These are phyloP conservation scores for Claviceps cyperi DNA, from an alignment of 2,329 filamentous ascomycete species.

Conservation along the genomic window DNA sequence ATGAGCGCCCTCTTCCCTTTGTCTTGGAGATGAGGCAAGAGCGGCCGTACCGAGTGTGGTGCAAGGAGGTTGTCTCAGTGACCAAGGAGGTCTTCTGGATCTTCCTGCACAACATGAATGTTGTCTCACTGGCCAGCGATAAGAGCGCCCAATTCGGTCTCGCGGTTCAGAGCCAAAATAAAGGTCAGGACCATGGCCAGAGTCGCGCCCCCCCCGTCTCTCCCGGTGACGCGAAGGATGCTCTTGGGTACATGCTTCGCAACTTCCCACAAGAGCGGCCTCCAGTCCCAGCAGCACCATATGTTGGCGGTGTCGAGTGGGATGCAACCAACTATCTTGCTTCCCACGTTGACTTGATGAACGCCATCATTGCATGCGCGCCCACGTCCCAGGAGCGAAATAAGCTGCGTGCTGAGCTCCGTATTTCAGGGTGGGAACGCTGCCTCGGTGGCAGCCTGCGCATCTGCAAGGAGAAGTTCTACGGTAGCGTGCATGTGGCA, in stretches of 20 bases:
- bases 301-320: slow-evolving; percentile 96
- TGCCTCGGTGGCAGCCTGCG: slow-evolving; percentile 72
- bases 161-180: too few species aligned
- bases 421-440: slow-evolving; percentile 80
- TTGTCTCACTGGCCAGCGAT: slow-evolving; percentile 51
- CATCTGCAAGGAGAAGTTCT: slow-evolving; percentile 96
- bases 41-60: slow-evolving; percentile 85
- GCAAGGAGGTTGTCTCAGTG: slow-evolving; percentile 79
- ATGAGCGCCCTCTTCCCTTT: slow-evolving; percentile 65
- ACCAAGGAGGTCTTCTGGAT: slow-evolving; percentile 99
- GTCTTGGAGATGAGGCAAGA: slow-evolving; percentile 79
- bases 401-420: slow-evolving; percentile 58
- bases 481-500: slow-evolving; percentile 78
- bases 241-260: slow-evolving; percentile 46
- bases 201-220: not conserved
- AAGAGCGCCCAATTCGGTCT: slow-evolving; percentile 13
- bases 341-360: slow-evolving; percentile 82
- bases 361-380: slow-evolving; percentile 74
- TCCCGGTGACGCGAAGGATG: slow-evolving; percentile 16
- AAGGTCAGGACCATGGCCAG: slow-evolving; percentile 1
- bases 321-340: slow-evolving; percentile 95
- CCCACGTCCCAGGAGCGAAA: slow-evolving; percentile 60
- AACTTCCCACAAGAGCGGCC: slow-evolving; percentile 78
- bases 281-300: slow-evolving; percentile 85
- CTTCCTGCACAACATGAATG: slow-evolving; percentile 86